These are phyloP conservation scores for Fraxinus sp. DNA, from an alignment of 305 asterid species.

Conservation along the genomic window DNA sequence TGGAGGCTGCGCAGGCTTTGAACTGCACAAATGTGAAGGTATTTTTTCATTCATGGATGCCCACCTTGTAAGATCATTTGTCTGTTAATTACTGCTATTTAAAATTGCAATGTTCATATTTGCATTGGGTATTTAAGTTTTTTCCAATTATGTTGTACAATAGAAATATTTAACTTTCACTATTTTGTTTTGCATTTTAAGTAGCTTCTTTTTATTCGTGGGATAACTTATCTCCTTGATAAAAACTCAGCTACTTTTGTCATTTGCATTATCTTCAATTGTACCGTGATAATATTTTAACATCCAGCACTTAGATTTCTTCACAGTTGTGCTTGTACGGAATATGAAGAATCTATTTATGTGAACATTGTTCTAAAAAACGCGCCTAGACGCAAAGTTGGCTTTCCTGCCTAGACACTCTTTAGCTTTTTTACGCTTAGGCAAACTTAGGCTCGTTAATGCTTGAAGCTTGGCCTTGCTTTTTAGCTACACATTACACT, in stretches of 20 bases:
- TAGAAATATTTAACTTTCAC: neutral
- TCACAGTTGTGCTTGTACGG: slow-evolving; percentile 12
- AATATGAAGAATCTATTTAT: neutral
- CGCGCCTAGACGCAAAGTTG: neutral
- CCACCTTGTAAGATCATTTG: slow-evolving; percentile 4
- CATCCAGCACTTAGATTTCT: slow-evolving; percentile 19
- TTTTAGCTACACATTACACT: neutral
- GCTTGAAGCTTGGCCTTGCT: neutral
- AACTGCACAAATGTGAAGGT: slow-evolving; percentile 67
- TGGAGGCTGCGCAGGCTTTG: slow-evolving; percentile 69
- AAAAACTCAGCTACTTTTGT: neutral
- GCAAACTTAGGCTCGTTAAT: neutral
- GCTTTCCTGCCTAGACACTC: neutral
- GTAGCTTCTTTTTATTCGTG: neutral
- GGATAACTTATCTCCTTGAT: neutral
- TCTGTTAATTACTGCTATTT: slow-evolving; percentile 5
- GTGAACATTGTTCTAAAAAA: neutral
- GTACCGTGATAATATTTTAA: slow-evolving; percentile 1
- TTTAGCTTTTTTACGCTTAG: neutral
- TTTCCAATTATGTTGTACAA: slow-evolving; percentile 4
- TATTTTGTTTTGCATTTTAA: neutral
- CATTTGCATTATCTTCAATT: slow-evolving; percentile 9
- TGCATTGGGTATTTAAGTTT: slow-evolving; percentile 8
- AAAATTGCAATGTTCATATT: neutral
- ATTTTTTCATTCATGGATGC: slow-evolving; percentile 17